These are phyloP conservation scores for Neurospora sp. DNA, from an alignment of 2,329 filamentous ascomycete species.

Conservation along the genomic window DNA sequence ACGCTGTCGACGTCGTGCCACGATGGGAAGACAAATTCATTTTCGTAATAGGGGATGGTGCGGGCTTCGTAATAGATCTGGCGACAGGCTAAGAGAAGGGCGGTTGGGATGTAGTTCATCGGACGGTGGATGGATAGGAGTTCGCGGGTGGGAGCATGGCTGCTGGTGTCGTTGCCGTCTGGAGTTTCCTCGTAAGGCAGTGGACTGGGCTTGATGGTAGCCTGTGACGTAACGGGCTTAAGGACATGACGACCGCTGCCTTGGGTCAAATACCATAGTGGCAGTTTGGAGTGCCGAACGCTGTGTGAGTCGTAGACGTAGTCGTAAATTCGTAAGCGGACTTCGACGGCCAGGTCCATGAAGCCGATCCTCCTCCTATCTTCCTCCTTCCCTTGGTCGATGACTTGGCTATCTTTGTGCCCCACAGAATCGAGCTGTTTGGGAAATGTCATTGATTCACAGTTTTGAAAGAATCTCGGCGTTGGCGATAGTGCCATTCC, in stretches of 20 bases:
- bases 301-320: conserved; percentile 31
- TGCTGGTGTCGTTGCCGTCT: background rate
- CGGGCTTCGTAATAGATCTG: conserved; percentile 35
- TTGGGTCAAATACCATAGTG: conserved; percentile 29
- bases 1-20: conserved; percentile 33
- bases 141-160: background rate
- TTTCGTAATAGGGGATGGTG: conserved; percentile 29
- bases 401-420: background rate
- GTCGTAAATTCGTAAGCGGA: conserved; percentile 37
- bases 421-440: background rate
- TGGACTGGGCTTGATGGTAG: background rate
- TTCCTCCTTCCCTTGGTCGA: background rate
- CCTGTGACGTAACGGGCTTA: background rate
- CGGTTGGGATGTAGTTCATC: conserved; percentile 30
- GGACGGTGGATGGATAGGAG: conserved; percentile 27
- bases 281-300: conserved; percentile 28
- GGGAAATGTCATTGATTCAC: background rate
- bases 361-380: conserved; percentile 14
- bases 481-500: background rate
- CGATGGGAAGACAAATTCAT: conserved; percentile 37
- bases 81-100: conserved; percentile 27
- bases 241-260: conserved; percentile 16
- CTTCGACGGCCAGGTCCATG: conserved; percentile 32
- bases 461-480: background rate
- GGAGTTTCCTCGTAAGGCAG: background rate